Evolutionary conservation across 164 flowering plant species (phyloP).

Genomic region (Piper longum): DNA sequence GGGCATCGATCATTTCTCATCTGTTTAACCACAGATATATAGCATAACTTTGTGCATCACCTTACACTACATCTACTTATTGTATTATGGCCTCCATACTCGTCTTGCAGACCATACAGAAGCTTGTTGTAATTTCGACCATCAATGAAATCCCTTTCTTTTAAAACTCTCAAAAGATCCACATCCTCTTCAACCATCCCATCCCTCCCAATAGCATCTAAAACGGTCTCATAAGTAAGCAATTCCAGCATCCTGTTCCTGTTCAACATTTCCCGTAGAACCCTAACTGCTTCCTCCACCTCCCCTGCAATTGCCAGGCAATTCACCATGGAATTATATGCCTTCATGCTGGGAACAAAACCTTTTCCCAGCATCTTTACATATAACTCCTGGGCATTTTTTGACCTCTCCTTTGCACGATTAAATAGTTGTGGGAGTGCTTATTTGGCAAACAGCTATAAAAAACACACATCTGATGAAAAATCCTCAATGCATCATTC

Average conservation of each 20-base stretch:
- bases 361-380: constrained; percentile 57
- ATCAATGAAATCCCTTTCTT: constrained; percentile 47
- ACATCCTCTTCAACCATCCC: constrained; percentile 37
- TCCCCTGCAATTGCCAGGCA: constrained; percentile 73
- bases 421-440: constrained; percentile 51
- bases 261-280: constrained; percentile 66
- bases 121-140: constrained; percentile 43
- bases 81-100: constrained; percentile 13
- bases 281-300: constrained; percentile 54
- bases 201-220: constrained; percentile 55
- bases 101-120: constrained; percentile 38
- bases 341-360: constrained; percentile 49
- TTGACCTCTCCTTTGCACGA: constrained; percentile 76
- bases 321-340: constrained; percentile 72
- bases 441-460: constrained; percentile 54
- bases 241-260: constrained; percentile 34
- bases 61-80: background rate
- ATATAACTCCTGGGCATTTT: constrained; percentile 57
- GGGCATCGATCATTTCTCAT: no score
- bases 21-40: no score
- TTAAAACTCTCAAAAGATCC: constrained; percentile 44
- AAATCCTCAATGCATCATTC: constrained; percentile 76
- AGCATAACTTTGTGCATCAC: background rate
- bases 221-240: constrained; percentile 54
- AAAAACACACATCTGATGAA: constrained; percentile 73